These are phyloP conservation scores for Evernia prunastri DNA, from an alignment of 495 filamentous ascomycete genomes.

Conservation along the genomic window DNA sequence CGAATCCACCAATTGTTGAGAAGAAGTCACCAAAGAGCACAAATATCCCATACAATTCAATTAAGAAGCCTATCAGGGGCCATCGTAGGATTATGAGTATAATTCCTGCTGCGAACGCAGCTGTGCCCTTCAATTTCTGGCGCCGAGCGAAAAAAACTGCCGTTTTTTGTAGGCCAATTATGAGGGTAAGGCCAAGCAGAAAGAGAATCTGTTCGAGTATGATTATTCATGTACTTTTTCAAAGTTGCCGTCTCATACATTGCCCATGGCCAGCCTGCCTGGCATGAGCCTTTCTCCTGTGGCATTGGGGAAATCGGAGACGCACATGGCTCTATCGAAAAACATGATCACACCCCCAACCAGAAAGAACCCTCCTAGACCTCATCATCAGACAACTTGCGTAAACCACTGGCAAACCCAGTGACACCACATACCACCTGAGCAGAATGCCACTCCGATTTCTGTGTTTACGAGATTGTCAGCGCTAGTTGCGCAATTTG, in stretches of 20 bases:
- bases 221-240: background rate
- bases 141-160: conserved; percentile 85
- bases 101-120: conserved; percentile 80
- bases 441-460: conserved; percentile 92
- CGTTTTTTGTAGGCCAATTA: conserved; percentile 91
- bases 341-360: conserved; percentile 90
- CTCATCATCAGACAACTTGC: conserved; percentile 19
- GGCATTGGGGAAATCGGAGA: conserved; percentile 2
- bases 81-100: conserved; percentile 79
- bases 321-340: conserved; percentile 90
- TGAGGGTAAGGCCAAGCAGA: conserved; percentile 86
- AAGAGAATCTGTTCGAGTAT: conserved; percentile 75
- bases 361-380: conserved; percentile 80
- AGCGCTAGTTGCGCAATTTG: conserved; percentile 6
- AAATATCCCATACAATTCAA: conserved; percentile 89
- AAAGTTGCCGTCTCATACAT: conserved; percentile 43
- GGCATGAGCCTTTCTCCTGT: conserved; percentile 2
- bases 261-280: conserved; percentile 76
- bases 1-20: conserved; percentile 83
- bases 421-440: conserved; percentile 66
- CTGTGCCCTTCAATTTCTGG: conserved; percentile 87
- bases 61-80: conserved; percentile 79
- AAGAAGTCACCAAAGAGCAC: conserved; percentile 94
- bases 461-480: conserved; percentile 46
- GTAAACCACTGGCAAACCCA: conserved; percentile 14